Evolutionary conservation across 2,329 filamentous ascomycete genomes (phyloP), one percentile per base, ranked within the genome.

Genomic region (Cladosporium sp.): DNA sequence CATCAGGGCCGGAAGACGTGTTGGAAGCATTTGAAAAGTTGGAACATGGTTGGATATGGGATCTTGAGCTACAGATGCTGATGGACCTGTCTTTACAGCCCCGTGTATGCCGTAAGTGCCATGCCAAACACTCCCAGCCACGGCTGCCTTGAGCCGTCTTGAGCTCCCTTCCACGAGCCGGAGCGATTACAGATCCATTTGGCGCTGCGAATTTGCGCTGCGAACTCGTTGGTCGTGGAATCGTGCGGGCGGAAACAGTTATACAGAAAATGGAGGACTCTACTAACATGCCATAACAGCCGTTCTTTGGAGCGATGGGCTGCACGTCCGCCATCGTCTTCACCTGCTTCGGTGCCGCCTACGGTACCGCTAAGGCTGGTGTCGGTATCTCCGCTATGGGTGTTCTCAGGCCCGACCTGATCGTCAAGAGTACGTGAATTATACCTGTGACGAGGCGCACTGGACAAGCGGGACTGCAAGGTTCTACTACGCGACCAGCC

Each of bases 331-430:
- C 90, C 73, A 95, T 95, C 69, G 88, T 95, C 69, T 95, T 95
- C 80, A 95, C 90, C 71, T 95, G 89, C 75, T 85, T 95, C 64
- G 90, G 93, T 71, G 93, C 93, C 68, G 90, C 93, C 62, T 98
- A 97, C 77, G 93, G 93, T 75, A 98, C 93, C 63, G 93, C 93
- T 70, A 98, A 98, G 83, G 94, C 93, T 68, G 93, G 93, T 78
- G 93, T 97, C 64, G 93, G 93, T 82, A 95, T 98, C 69, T 89
- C 89, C 62, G 88, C 91, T 63, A 96, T 97, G 87, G 92, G 91
- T 86, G 92, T 97, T 66, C 83, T 98, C 63, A 83, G 93, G 73
- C 93, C 93, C 71, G 93, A 98, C 73, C 78, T 97, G 74, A 96
- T 97, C 72, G 92, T 98, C 72, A 97, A 96, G 86, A 97, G 93